Evolutionary conservation across 2,329 filamentous ascomycete genomes (phyloP), one percentile per base, ranked within the genome.

Genomic region (Talaromyces albobiverticillius): DNA sequence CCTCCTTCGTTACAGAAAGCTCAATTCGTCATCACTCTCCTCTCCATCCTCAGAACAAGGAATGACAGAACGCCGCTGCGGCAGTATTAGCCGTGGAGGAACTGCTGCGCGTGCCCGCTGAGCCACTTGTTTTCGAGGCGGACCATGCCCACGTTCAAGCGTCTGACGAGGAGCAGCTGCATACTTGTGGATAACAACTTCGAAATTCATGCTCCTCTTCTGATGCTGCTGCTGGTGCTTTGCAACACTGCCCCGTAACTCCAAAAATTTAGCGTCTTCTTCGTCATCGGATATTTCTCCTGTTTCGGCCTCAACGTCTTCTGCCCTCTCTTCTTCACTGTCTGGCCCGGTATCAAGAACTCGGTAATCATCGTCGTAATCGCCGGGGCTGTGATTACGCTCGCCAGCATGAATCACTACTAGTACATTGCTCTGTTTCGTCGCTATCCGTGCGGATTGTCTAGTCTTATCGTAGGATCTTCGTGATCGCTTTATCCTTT

Each of bases 21-120:
- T 71, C 18, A 72, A 61, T 57, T 72, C 70, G 50, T 72, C 69
- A n/a, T 72, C 68, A 40, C 69, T 72, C 22, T 65, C 64, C 7
- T 64, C 26, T 29, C 26, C 66, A 20, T 67, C 65, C 18, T 63
- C 55, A 1, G 64, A 64, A 42, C 59, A 66, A 11, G 68, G 60
- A 40, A 56, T 56, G 40, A 67, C 63, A n/a, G 61, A 53, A 11
- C 53, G 57, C 34, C 47, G 55, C 34, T 52, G 56, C 26, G 43
- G 57, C 20, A 23, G 29, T 22, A 10, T n/a, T 31, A 16, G 47
- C 20, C 13, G 47, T 16, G 26, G 4, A 25, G 26, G 14, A 40
- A 49, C 23, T 42, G 59, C 23, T 20, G 31, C n/a, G 9, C 23
- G 52, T 25, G 48, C 29, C 16, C 9, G 46, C 14, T 10, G 36